These are phyloP conservation scores for Kewa caespitosa DNA, from an alignment of 179 eudicot species.

Conservation along the genomic window DNA sequence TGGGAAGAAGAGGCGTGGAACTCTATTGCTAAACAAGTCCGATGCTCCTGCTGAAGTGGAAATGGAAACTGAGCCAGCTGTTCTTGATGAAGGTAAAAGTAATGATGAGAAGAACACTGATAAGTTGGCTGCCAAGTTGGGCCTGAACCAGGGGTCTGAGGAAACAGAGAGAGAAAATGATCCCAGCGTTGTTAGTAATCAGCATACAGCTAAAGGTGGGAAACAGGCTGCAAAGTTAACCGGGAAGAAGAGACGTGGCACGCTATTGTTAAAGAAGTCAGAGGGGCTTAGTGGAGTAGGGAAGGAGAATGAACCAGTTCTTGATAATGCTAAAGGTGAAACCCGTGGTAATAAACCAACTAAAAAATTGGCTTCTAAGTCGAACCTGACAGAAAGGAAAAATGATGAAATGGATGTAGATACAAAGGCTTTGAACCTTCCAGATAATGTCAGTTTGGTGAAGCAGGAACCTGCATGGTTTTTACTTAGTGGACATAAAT, in stretches of 20 bases:
- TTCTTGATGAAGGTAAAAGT: constrained; percentile 24
- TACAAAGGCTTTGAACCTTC: constrained; percentile 4
- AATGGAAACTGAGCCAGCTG: constrained; percentile 49
- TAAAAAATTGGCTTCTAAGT: constrained; percentile 22
- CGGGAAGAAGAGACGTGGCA: constrained; percentile 36
- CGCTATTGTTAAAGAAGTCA: constrained; percentile 23
- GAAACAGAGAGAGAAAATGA: constrained; percentile 15
- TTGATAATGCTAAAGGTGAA: constrained; percentile 29
- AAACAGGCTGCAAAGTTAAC: constrained; percentile 22
- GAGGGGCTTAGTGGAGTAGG: constrained; percentile 34
- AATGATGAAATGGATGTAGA: constrained; percentile 20
- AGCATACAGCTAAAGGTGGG: constrained; percentile 16
- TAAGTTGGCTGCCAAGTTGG: constrained; percentile 13
- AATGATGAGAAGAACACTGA: constrained; percentile 18
- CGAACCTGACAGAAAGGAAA: constrained; percentile 24
- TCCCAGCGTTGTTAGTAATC: constrained; percentile 5
- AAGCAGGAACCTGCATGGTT: constrained; percentile 62
- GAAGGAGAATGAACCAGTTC: constrained; percentile 43
- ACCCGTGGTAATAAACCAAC: constrained; percentile 22
- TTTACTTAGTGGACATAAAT: constrained; percentile 79
- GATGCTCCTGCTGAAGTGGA: constrained; percentile 35
- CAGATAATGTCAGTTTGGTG: neutral
- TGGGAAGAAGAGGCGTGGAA: constrained; percentile 28
- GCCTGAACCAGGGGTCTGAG: neutral
- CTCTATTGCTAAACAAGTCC: constrained; percentile 18